These are phyloP conservation scores for Pyrenophora tritici-repentis DNA, from an alignment of 2,329 filamentous ascomycete species.

Conservation along the genomic window DNA sequence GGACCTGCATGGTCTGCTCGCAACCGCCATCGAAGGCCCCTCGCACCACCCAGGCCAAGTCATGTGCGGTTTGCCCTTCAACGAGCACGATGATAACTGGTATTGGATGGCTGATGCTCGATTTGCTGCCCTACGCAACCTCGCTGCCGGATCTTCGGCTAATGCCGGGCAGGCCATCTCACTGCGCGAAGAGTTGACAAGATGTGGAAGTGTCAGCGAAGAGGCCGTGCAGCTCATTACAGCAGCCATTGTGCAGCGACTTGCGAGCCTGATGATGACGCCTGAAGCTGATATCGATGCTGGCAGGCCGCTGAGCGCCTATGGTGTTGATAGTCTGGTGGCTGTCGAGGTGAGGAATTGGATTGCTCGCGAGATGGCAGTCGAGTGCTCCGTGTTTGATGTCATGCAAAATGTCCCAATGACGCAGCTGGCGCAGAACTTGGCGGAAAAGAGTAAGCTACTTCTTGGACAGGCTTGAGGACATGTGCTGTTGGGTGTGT, in stretches of 20 bases:
- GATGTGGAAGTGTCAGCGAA: slow-evolving; percentile 5
- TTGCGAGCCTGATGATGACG: slow-evolving; percentile 15
- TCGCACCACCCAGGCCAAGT: slow-evolving; percentile 6
- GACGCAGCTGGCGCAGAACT: slow-evolving; percentile 4
- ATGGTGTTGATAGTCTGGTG: slow-evolving; percentile 28
- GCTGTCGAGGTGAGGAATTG: slow-evolving; percentile 26
- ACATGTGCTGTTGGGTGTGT: not conserved
- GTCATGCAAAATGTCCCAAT: slow-evolving; percentile 15
- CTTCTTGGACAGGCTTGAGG: not conserved
- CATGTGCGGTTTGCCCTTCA: slow-evolving; percentile 14
- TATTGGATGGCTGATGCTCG: slow-evolving; percentile 11
- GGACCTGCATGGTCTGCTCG: slow-evolving; percentile 9
- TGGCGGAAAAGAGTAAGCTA: slow-evolving; percentile 17
- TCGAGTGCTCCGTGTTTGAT: slow-evolving; percentile 14
- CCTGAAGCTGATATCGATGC: slow-evolving; percentile 24
- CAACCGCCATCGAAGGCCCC: slow-evolving; percentile 9
- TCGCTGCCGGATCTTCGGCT: slow-evolving; percentile 6
- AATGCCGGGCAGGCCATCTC: slow-evolving; percentile 5
- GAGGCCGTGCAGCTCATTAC: slow-evolving; percentile 10
- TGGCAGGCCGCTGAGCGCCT: slow-evolving; percentile 19
- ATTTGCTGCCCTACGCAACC: slow-evolving; percentile 6
- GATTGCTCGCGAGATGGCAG: slow-evolving; percentile 7
- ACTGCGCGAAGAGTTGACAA: slow-evolving; percentile 6
- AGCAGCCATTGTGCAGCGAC: slow-evolving; percentile 4
- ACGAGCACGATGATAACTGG: slow-evolving; percentile 10